Evolutionary conservation across 805 yeast genomes (phyloP).

Genomic region (Metschnikowia matae): DNA sequence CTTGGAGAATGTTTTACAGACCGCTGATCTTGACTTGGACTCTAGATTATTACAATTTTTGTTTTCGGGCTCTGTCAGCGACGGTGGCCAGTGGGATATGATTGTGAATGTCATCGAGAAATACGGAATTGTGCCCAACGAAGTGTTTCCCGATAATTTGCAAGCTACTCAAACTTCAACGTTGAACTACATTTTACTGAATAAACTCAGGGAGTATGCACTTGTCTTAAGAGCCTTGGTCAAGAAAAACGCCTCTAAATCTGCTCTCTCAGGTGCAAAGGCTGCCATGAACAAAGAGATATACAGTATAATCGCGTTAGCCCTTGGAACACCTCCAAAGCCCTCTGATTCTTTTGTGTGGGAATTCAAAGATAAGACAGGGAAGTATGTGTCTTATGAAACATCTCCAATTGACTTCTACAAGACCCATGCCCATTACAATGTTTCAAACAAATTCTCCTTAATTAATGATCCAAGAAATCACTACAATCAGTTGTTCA

Average conservation of each 20-base stretch:
- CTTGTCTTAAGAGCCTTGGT: conserved; percentile 55
- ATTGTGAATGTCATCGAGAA: conserved; percentile 70
- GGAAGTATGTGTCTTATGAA: conserved; percentile 46
- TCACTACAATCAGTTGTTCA: conserved; percentile 55
- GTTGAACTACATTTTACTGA: conserved; percentile 60
- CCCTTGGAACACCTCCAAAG: conserved; percentile 76
- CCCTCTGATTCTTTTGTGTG: conserved; percentile 64
- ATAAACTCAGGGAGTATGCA: conserved; percentile 76
- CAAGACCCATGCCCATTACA: conserved; percentile 48
- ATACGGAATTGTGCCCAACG: conserved; percentile 78
- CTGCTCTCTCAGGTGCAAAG: conserved; percentile 33
- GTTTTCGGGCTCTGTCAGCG: conserved; percentile 62
- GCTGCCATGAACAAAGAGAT: conserved; percentile 52
- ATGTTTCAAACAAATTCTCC: conserved; percentile 54
- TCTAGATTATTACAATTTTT: conserved; percentile 68
- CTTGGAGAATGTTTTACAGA: conserved; percentile 70
- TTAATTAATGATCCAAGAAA: conserved; percentile 82
- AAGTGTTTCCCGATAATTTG: conserved; percentile 65
- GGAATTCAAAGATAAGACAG: conserved; percentile 75
- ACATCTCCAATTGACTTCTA: conserved; percentile 68
- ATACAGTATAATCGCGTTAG: conserved; percentile 60
- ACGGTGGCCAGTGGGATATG: conserved; percentile 91
- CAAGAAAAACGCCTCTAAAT: conserved; percentile 38
- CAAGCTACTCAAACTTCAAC: conserved; percentile 50
- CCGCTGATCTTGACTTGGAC: conserved; percentile 61